Conservation (phyloP, 2,329 filamentous ascomycete genomes). For the Diaporthe destruens region DNA sequence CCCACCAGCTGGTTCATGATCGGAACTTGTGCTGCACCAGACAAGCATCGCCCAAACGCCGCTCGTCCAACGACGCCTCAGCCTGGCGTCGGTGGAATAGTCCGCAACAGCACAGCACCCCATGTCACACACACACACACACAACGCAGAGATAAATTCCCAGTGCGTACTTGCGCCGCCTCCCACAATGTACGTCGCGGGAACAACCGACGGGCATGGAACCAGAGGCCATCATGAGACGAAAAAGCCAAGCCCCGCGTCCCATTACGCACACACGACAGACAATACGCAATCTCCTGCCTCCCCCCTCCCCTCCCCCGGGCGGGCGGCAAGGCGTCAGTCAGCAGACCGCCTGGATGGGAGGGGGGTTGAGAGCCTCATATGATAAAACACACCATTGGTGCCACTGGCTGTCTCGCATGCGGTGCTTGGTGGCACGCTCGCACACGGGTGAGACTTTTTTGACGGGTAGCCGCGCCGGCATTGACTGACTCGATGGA, state of each 20-base stretch:
- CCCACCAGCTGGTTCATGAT: not conserved
- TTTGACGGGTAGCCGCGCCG: slow-evolving; percentile 31
- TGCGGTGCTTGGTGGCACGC: slow-evolving; percentile 17
- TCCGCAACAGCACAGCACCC: not conserved
- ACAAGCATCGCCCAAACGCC: not conserved
- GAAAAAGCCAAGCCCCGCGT: not conserved
- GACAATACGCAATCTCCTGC: not conserved
- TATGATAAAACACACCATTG: slow-evolving; percentile 21
- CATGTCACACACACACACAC: too few species aligned
- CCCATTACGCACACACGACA: not conserved
- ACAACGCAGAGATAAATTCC: slow-evolving; percentile 7
- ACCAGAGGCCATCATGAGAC: not conserved
- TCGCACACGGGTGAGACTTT: slow-evolving; percentile 35
- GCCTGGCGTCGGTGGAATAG: not conserved
- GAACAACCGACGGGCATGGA: slow-evolving; percentile 9
- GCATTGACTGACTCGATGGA: slow-evolving; percentile 23
- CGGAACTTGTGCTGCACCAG: slow-evolving; percentile 9
- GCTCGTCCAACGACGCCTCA: not conserved
- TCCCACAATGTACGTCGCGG: slow-evolving; percentile 4
- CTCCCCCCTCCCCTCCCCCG: not conserved
- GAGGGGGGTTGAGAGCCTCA: not conserved
- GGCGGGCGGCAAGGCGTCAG: slow-evolving; percentile 12
- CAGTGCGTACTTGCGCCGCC: slow-evolving; percentile 13
- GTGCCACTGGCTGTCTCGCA: slow-evolving; percentile 6
- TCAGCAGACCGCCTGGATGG: slow-evolving; percentile 4